phyloP scores from a whole-genome alignment of 805 yeast species.

The Lipomyces spencermartinsiae region DNA sequence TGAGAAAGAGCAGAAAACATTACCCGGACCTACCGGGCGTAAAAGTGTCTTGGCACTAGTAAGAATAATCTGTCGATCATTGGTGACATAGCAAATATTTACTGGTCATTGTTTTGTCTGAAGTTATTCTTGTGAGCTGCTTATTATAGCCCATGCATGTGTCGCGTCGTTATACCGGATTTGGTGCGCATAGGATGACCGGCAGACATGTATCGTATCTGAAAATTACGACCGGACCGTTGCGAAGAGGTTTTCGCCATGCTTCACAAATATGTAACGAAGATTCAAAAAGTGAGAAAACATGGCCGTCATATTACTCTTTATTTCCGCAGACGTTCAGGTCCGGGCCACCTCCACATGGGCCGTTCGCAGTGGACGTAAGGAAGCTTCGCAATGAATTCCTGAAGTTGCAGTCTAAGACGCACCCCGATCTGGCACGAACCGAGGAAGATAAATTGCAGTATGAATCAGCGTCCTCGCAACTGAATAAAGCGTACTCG shows the following conservation, averaged over 20 bases:
- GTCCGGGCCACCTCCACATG: conserved; percentile 64
- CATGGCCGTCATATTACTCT: conserved; percentile 53
- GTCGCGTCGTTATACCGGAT: neutral
- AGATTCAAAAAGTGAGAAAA: neutral
- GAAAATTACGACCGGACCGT: no score
- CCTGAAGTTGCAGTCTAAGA: conserved; percentile 68
- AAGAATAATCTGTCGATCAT: no score
- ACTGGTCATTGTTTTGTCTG: neutral
- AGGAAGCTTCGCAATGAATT: conserved; percentile 73
- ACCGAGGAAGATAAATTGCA: conserved; percentile 41
- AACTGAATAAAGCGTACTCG: conserved; percentile 78
- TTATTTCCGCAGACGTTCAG: conserved; percentile 81
- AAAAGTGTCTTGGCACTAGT: neutral
- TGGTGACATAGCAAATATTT: no score
- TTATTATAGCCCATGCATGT: neutral
- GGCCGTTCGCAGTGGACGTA: conserved; percentile 63
- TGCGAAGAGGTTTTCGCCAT: neutral
- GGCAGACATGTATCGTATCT: neutral
- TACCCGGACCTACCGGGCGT: neutral
- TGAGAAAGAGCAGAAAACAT: no score
- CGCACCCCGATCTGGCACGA: conserved; percentile 77
- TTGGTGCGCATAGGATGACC: conserved; percentile 1
- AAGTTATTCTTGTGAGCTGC: neutral
- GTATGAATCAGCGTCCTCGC: conserved; percentile 53
- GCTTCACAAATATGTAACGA: neutral